Evolutionary conservation across 169 alveolate genomes (phyloP), one percentile per base, ranked within the genome.

Genomic region (Eimeria necatrix): DNA sequence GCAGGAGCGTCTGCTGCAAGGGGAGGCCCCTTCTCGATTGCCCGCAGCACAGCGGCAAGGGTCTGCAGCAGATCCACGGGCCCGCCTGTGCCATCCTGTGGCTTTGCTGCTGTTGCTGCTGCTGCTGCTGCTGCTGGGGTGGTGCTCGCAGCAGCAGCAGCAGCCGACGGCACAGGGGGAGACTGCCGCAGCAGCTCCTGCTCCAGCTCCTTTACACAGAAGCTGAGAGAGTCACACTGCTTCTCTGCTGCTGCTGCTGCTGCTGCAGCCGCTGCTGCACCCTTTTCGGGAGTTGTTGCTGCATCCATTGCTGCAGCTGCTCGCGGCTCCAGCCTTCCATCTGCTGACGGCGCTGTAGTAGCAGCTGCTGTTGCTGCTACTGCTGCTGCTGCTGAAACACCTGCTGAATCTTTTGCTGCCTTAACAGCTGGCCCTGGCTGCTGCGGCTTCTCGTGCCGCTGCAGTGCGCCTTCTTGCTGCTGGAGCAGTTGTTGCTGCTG

Each of bases 21-120:
- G 9, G 41, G 16, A 18, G 80, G 48, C 24, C n/a, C 80, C 10
- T 70, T 70, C 32, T 70, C 80, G 22, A 70, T 10, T 70, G 49
- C 80, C 80, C n/a, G 80, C 80, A 70, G 80, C 80, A 70, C 80
- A 24, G 1, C 10, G 10, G 48, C 9, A 9, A 70, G 41, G 10
- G 80, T 70, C 10, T 70, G 80, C 80, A 70, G 41, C 80, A 70
- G n/a, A 70, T 24, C n/a, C 32, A 70, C 16, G 46, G n/a, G 80
- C 22, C 80, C 80, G 10, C 32, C 3, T 9, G 80, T 24, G 41
- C n/a, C 80, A 70, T 70, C 80, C 41, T 59, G 70, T 59, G 14
- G 70, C 14, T 9, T n/a, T 22, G 32, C 80, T 70, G 48, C 41
- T 9, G 80, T 24, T 70, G 80, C 80, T 18, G 8, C 49, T 2